These are phyloP conservation scores for Fraxinus sp. DNA, from an alignment of 305 asterid species.

Conservation along the genomic window DNA sequence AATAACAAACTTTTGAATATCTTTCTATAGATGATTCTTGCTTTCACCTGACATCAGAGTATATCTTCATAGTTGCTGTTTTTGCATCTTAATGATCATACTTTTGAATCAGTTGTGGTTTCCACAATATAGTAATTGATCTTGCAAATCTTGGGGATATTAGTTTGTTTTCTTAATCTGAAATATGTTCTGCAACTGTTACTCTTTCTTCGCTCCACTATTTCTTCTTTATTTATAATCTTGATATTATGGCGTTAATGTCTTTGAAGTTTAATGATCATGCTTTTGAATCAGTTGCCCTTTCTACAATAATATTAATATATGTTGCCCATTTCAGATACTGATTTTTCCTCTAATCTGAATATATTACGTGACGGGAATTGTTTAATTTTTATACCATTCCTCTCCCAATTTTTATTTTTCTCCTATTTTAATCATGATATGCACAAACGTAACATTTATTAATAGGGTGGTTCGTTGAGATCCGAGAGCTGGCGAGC, in stretches of 20 bases:
- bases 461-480: constrained; percentile 55
- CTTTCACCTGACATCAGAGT: background rate
- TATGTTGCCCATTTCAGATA: too few relatives aligned
- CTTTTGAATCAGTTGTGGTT: background rate
- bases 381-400: background rate
- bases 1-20: too few relatives aligned
- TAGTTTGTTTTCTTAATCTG: background rate
- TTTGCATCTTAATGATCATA: background rate
- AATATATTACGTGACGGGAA: too few relatives aligned
- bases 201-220: background rate
- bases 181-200: background rate
- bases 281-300: too few relatives aligned
- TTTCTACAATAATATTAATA: background rate
- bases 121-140: background rate
- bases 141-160: background rate
- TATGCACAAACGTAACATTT: constrained; percentile 3
- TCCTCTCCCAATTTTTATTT: background rate
- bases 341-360: too few relatives aligned
- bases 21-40: background rate
- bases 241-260: background rate
- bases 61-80: background rate
- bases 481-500: constrained; percentile 70
- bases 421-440: background rate
- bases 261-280: too few relatives aligned
- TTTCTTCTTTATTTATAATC: background rate